A percentile compares a stretch with the other conserved stretches of the same genome.
These are phyloP conservation scores for Fonsecaea pugnacius DNA, from an alignment of 2,329 filamentous ascomycete genomes.

Conservation along the genomic window DNA sequence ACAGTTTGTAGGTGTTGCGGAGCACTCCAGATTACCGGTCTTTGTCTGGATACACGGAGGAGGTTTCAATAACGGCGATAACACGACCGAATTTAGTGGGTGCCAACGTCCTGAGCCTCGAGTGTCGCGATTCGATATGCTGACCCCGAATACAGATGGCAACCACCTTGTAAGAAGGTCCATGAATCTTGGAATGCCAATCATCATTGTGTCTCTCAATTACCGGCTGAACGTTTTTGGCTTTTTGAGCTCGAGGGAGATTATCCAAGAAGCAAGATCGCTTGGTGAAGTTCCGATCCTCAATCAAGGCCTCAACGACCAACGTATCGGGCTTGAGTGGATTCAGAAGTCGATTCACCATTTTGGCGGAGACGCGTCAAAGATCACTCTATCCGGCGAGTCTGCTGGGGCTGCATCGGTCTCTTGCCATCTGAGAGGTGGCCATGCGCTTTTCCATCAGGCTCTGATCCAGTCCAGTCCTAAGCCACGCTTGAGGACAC, in stretches of 20 bases:
- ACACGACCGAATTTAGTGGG: constrained; percentile 38
- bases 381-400: constrained; percentile 50
- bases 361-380: constrained; percentile 48
- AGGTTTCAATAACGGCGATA: constrained; percentile 36
- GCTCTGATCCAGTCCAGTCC: constrained; percentile 18
- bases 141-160: constrained; percentile 5
- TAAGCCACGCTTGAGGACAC: constrained; percentile 36
- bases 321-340: constrained; percentile 46
- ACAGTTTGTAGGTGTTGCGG: neutral
- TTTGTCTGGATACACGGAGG: constrained; percentile 22
- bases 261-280: neutral
- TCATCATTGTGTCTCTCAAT: constrained; percentile 40
- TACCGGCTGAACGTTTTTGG: constrained; percentile 43
- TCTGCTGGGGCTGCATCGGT: constrained; percentile 48
- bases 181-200: constrained; percentile 41
- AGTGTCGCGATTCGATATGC: neutral
- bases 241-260: constrained; percentile 36
- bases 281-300: constrained; percentile 30
- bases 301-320: constrained; percentile 52
- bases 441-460: neutral
- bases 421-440: constrained; percentile 1
- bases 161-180: constrained; percentile 14
- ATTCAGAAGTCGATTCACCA: constrained; percentile 45
- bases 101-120: constrained; percentile 37
- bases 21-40: constrained; percentile 8